A percentile compares a stretch with the other conserved stretches of the same genome.
Conservation (phyloP, 2,329 filamentous ascomycete genomes). For the Xylariales sp. region DNA sequence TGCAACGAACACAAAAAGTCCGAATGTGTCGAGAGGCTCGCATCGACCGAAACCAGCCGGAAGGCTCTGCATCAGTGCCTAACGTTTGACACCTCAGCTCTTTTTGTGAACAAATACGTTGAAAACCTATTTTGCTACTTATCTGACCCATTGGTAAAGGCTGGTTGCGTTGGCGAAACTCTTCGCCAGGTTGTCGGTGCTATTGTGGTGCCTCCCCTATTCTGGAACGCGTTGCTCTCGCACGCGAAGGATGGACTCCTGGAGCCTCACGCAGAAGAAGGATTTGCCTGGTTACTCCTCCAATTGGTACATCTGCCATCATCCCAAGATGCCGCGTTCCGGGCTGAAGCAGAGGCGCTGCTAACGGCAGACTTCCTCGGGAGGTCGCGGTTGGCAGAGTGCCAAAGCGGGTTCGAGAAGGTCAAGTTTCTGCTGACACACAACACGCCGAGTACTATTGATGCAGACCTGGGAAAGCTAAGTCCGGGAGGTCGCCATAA, state of each 20-base stretch:
- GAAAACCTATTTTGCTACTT: slow-evolving; percentile 30
- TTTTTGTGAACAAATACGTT: slow-evolving; percentile 9
- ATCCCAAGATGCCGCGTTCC: slow-evolving; percentile 21
- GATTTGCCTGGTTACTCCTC: slow-evolving; percentile 46
- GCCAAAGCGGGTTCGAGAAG: no score
- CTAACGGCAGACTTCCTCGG: slow-evolving; percentile 18
- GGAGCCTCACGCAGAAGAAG: slow-evolving; percentile 23
- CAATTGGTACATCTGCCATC: slow-evolving; percentile 29
- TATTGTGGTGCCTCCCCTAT: slow-evolving; percentile 46
- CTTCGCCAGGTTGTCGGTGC: slow-evolving; percentile 39
- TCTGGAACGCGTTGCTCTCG: slow-evolving; percentile 48
- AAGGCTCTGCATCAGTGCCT: slow-evolving; percentile 12
- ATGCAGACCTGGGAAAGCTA: background rate
- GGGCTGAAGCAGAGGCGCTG: slow-evolving; percentile 7
- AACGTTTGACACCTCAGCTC: slow-evolving; percentile 3
- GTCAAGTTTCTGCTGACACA: slow-evolving; percentile 35
- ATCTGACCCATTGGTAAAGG: slow-evolving; percentile 37
- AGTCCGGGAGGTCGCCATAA: slow-evolving; percentile 65
- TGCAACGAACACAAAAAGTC: slow-evolving; percentile 12
- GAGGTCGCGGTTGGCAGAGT: slow-evolving; percentile 24
- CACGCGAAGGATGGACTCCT: slow-evolving; percentile 20
- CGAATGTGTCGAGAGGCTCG: slow-evolving; percentile 16
- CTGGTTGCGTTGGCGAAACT: slow-evolving; percentile 44
- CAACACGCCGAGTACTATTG: slow-evolving; percentile 19
- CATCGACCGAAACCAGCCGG: slow-evolving; percentile 10